phyloP scores from a whole-genome alignment of 2,329 filamentous ascomycete species.

The Cadophora sp. region DNA sequence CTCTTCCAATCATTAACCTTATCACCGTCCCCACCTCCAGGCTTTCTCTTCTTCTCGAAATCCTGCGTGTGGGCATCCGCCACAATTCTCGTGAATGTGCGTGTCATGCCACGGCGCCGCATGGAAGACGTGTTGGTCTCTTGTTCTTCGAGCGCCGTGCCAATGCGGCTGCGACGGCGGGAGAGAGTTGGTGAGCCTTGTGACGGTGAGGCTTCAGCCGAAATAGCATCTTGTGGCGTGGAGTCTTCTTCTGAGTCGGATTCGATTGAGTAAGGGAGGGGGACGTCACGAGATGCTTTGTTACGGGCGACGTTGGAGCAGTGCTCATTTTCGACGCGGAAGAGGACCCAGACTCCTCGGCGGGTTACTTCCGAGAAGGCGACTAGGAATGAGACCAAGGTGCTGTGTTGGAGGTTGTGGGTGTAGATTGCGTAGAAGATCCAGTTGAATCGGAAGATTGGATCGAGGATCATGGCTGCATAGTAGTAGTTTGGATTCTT shows the following conservation, averaged over 20 bases:
- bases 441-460: conserved; percentile 89
- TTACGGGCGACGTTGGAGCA: conserved; percentile 90
- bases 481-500: conserved; percentile 88
- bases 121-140: conserved; percentile 17
- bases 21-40: conserved; percentile 28
- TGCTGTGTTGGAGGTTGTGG: conserved; percentile 81
- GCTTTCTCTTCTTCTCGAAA: conserved; percentile 79
- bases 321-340: conserved; percentile 98
- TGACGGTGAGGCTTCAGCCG: conserved; percentile 23
- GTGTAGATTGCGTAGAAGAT: conserved; percentile 87
- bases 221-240: conserved; percentile 1
- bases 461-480: conserved; percentile 79
- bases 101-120: conserved; percentile 26
- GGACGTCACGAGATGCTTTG: conserved; percentile 87
- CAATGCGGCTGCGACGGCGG: conserved; percentile 33
- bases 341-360: conserved; percentile 87
- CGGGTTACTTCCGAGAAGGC: conserved; percentile 81
- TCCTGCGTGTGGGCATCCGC: conserved; percentile 88
- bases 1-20: conserved; percentile 15
- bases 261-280: conserved; percentile 71
- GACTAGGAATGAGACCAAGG: conserved; percentile 80
- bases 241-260: conserved; percentile 32
- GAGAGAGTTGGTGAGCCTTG: conserved; percentile 28
- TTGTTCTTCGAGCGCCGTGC: conserved; percentile 36
- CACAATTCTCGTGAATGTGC: conserved; percentile 68